Conservation (phyloP, 352 stramenopile genomes). For the Phytophthora macrochlamydospora region DNA sequence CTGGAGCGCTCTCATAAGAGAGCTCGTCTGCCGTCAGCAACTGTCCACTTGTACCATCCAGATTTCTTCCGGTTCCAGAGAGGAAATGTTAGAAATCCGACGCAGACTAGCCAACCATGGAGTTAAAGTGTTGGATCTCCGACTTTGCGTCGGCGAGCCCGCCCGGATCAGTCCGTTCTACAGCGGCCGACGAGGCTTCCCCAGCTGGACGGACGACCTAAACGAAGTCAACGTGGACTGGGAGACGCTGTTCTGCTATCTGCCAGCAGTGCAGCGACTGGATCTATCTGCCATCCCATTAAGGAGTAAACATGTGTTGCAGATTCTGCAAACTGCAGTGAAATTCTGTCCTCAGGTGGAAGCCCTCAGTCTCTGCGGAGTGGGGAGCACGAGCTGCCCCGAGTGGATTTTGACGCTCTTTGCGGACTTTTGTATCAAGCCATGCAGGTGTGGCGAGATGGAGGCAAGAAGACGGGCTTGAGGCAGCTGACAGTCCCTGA, state of each 20-base stretch:
- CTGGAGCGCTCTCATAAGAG: constrained; percentile 20
- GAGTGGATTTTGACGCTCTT: constrained; percentile 26
- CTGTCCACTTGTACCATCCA: constrained; percentile 17
- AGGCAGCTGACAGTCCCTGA: constrained; percentile 36
- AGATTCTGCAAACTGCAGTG: constrained; percentile 25
- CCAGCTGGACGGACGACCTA: neutral
- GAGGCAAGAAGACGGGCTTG: constrained; percentile 18
- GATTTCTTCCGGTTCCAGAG: constrained; percentile 6
- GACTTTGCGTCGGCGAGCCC: constrained; percentile 30
- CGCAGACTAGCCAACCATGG: constrained; percentile 17
- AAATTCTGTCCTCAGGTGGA: constrained; percentile 38
- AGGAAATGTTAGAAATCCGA: constrained; percentile 12
- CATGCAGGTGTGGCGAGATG: constrained; percentile 29
- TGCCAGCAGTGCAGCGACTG: constrained; percentile 29
- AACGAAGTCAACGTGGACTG: constrained; percentile 29
- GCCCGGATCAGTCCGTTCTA: neutral
- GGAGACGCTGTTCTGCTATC: constrained; percentile 24
- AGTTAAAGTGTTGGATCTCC: constrained; percentile 28
- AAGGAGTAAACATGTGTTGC: constrained; percentile 19
- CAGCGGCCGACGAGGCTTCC: neutral
- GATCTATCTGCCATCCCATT: constrained; percentile 39
- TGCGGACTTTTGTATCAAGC: constrained; percentile 26
- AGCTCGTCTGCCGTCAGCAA: constrained; percentile 14
- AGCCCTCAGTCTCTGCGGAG: constrained; percentile 21
- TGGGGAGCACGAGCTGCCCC: constrained; percentile 8